phyloP scores from a whole-genome alignment of 345 rosid genomes.

The Eucalyptus regnans region DNA sequence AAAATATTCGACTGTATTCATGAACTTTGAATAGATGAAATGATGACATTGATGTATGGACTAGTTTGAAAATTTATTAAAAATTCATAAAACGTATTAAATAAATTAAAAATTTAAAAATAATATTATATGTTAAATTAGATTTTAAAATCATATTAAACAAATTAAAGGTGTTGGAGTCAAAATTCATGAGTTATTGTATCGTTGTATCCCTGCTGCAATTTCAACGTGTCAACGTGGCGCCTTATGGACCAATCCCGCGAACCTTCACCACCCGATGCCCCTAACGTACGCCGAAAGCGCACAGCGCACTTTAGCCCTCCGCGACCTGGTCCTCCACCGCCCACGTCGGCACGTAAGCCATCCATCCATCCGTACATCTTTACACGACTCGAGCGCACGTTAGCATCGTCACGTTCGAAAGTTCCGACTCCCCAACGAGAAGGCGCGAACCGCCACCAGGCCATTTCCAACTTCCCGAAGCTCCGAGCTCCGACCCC shows the following conservation, averaged over 20 bases:
- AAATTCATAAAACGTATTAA: too few species aligned
- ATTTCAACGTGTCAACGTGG: constrained; percentile 2
- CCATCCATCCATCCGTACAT: background rate
- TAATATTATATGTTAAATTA: too few species aligned
- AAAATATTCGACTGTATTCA: too few species aligned
- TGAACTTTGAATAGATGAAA: too few species aligned
- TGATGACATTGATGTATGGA: rapidly evolving
- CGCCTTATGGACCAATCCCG: constrained; percentile 3
- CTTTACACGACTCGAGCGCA: background rate
- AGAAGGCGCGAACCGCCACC: background rate
- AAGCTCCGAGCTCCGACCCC: constrained; percentile 13
- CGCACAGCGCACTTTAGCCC: background rate
- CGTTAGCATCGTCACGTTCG: background rate
- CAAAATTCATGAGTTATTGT: too few species aligned
- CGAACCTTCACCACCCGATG: background rate
- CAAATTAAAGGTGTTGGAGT: rapidly evolving
- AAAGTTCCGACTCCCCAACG: background rate
- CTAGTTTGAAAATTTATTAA: too few species aligned
- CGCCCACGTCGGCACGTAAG: background rate
- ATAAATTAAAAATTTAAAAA: too few species aligned
- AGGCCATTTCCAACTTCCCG: background rate
- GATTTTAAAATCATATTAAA: too few species aligned
- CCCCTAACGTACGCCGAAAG: background rate
- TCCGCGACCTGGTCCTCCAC: background rate
- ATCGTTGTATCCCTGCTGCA: background rate